Conservation (phyloP, 495 filamentous ascomycete genomes). For the Daldinia concentrica region DNA sequence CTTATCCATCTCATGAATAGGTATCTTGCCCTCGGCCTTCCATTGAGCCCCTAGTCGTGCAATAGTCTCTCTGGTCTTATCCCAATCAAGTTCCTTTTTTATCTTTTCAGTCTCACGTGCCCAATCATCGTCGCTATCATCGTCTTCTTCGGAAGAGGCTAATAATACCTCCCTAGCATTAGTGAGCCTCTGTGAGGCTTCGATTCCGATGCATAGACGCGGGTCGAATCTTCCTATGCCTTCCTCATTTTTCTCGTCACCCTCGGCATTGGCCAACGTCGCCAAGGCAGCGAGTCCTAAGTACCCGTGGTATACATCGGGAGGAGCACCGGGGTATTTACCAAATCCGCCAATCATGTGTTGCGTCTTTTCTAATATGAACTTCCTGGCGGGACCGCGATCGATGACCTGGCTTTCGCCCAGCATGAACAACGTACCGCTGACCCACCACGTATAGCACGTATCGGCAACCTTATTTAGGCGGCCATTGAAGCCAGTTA, state of each 20-base stretch:
- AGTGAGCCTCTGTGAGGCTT: slow-evolving; percentile 57
- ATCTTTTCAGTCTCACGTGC: slow-evolving; percentile 22
- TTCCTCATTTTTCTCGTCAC: slow-evolving; percentile 51
- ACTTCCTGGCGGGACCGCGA: slow-evolving; percentile 68
- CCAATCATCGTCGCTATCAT: slow-evolving; percentile 30
- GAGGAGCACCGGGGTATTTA: slow-evolving; percentile 80
- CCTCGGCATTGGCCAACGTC: slow-evolving; percentile 60
- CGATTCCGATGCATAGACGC: slow-evolving; percentile 69
- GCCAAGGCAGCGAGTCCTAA: slow-evolving; percentile 84
- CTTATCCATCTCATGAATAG: slow-evolving; percentile 32
- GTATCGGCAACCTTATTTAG: slow-evolving; percentile 91
- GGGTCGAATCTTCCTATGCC: slow-evolving; percentile 72
- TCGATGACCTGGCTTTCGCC: slow-evolving; percentile 69
- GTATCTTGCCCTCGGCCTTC: slow-evolving; percentile 26
- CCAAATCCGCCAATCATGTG: slow-evolving; percentile 91
- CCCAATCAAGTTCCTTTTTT: slow-evolving; percentile 41
- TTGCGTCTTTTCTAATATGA: slow-evolving; percentile 88
- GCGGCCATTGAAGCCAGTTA: slow-evolving; percentile 83
- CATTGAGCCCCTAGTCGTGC: slow-evolving; percentile 18
- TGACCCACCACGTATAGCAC: slow-evolving; percentile 94
- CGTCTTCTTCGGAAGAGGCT: slow-evolving; percentile 4
- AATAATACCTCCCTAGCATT: slow-evolving; percentile 49
- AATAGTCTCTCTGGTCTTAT: slow-evolving; percentile 22
- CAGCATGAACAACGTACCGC: slow-evolving; percentile 75
- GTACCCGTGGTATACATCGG: slow-evolving; percentile 92